These are phyloP conservation scores for Albugo laibachii DNA, from an alignment of 352 stramenopile genomes.

Conservation along the genomic window DNA sequence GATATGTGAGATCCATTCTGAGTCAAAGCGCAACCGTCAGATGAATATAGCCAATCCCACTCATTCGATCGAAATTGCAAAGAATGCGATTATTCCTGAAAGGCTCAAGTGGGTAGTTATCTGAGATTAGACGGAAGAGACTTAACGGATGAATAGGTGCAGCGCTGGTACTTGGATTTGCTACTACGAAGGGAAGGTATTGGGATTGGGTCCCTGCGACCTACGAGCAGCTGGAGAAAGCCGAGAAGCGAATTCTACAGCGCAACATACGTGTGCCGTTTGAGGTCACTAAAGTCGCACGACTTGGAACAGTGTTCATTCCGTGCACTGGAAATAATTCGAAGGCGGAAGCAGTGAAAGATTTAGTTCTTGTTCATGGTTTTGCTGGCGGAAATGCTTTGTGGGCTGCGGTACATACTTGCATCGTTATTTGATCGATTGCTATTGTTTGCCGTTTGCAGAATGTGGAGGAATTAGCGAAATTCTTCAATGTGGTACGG, in stretches of 20 bases:
- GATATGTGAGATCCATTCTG: no score
- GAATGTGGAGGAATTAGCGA: slow-evolving; percentile 47
- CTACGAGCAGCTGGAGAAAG: slow-evolving; percentile 35
- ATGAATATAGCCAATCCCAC: no score
- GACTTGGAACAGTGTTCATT: slow-evolving; percentile 58
- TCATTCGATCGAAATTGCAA: no score
- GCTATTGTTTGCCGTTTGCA: slow-evolving; percentile 3
- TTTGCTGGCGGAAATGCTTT: slow-evolving; percentile 61
- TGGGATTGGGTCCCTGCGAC: slow-evolving; percentile 65
- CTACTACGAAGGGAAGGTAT: slow-evolving; percentile 21
- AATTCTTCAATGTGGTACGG: slow-evolving; percentile 74
- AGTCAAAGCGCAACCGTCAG: no score
- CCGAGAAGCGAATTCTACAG: slow-evolving; percentile 40
- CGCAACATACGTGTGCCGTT: slow-evolving; percentile 22
- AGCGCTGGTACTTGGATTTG: slow-evolving; percentile 27
- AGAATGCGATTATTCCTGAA: no score
- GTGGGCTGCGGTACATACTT: slow-evolving; percentile 30
- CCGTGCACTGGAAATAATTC: slow-evolving; percentile 46
- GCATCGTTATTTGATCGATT: background rate
- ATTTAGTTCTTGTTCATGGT: slow-evolving; percentile 66
- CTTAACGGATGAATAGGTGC: slow-evolving; percentile 10
- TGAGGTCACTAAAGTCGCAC: slow-evolving; percentile 62
- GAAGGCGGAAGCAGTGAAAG: slow-evolving; percentile 15
- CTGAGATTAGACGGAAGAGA: no score
- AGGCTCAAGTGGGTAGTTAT: no score